Evolutionary conservation across 2,329 filamentous ascomycete genomes (phyloP).

Genomic region (Aspergillus chevalieri): DNA sequence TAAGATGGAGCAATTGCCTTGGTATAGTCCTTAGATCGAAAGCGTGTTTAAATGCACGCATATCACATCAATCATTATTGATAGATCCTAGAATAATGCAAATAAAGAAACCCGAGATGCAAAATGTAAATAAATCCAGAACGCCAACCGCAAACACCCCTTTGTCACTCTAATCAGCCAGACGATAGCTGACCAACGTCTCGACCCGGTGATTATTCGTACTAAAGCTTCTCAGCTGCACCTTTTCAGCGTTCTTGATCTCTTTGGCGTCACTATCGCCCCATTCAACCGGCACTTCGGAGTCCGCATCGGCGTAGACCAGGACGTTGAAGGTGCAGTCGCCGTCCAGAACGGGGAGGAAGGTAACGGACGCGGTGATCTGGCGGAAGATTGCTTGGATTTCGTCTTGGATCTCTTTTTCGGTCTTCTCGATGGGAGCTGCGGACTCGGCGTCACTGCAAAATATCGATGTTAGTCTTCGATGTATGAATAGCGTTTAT

Average conservation of each 20-base stretch:
- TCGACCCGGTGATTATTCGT: constrained; percentile 92
- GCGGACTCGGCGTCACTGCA: constrained; percentile 26
- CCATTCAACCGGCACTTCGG: constrained; percentile 96
- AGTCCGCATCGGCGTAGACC: constrained; percentile 94
- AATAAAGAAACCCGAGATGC: neutral
- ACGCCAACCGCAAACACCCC: constrained; percentile 16
- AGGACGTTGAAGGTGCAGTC: constrained; percentile 98
- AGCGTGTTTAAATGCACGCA: constrained; percentile 1
- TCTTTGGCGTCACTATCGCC: constrained; percentile 97
- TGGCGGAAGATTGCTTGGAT: constrained; percentile 97
- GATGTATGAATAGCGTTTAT: neutral
- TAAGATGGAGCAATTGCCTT: constrained; percentile 24
- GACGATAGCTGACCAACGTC: constrained; percentile 87
- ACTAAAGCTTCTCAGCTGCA: constrained; percentile 91
- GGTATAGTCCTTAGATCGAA: constrained; percentile 14
- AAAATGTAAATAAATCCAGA: constrained; percentile 3
- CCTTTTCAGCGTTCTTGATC: constrained; percentile 88
- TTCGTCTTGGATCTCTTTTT: constrained; percentile 88
- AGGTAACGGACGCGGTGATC: constrained; percentile 95
- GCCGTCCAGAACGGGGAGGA: constrained; percentile 85
- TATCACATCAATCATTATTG: constrained; percentile 13
- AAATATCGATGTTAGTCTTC: constrained; percentile 1
- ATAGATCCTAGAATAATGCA: constrained; percentile 1
- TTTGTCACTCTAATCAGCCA: constrained; percentile 29
- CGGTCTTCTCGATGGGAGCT: constrained; percentile 64